These are phyloP conservation scores for Dacryopinax spathularia DNA, from an alignment of 768 basidiomycete species.

Conservation along the genomic window DNA sequence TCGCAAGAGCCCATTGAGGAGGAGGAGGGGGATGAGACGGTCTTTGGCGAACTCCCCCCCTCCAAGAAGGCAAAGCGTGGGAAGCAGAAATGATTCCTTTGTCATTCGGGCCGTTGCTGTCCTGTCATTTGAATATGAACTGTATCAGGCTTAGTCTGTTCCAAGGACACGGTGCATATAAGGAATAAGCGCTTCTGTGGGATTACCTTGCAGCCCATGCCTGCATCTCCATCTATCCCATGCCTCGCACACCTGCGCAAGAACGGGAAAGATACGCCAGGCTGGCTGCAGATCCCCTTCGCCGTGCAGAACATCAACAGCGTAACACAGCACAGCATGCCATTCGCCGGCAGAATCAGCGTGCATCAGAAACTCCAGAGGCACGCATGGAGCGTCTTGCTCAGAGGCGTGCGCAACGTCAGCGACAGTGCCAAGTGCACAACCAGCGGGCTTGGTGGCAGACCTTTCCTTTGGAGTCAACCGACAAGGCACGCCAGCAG, in stretches of 20 bases:
- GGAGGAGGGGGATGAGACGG: neutral
- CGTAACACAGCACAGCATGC: neutral
- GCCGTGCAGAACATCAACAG: neutral
- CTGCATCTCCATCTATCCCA: neutral
- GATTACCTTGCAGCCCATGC: neutral
- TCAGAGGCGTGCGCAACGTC: neutral
- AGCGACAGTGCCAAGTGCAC: neutral
- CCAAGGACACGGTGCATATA: neutral
- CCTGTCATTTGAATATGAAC: neutral
- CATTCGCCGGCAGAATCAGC: neutral
- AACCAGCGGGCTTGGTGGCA: neutral
- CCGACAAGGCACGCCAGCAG: neutral
- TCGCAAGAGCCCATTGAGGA: neutral
- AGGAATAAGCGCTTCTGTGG: neutral
- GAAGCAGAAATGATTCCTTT: neutral
- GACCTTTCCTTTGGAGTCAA: neutral
- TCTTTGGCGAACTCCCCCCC: neutral
- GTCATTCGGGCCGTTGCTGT: neutral
- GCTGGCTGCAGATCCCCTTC: neutral
- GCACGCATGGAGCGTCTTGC: neutral
- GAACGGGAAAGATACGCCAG: neutral
- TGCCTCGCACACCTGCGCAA: neutral
- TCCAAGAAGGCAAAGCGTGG: neutral
- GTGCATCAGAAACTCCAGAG: neutral
- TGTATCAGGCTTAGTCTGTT: neutral